These are phyloP conservation scores for Liquidambar formosana DNA, from an alignment of 164 flowering plant genomes.

Conservation along the genomic window DNA sequence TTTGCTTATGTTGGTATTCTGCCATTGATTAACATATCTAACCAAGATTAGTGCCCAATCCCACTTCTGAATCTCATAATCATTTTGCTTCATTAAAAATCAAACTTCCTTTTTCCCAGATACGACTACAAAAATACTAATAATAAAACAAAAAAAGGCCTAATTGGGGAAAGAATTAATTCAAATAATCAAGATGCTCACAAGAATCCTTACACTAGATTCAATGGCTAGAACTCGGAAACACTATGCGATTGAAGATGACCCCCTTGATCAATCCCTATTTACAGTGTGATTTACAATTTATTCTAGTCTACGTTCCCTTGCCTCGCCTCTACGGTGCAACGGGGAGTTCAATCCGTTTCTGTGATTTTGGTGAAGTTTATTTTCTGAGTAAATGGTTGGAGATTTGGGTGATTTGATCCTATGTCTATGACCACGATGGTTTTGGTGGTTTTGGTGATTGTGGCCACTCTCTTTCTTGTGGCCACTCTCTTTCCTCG, in stretches of 20 bases:
- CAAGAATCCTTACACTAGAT: neutral
- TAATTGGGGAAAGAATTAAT: neutral
- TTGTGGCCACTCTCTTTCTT: neutral
- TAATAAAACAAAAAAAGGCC: no score
- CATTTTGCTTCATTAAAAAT: no score
- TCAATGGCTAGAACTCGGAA: no score
- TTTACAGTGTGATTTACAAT: constrained; percentile 4
- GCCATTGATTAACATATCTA: no score
- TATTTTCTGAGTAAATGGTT: constrained; percentile 3
- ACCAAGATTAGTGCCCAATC: no score
- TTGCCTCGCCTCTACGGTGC: constrained; percentile 7
- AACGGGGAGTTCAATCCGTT: constrained; percentile 27
- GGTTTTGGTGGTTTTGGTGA: constrained; percentile 1
- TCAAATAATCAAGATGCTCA: neutral
- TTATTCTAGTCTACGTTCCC: constrained; percentile 4
- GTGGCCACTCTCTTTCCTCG: constrained; percentile 6
- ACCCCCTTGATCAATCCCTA: neutral
- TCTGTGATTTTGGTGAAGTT: neutral
- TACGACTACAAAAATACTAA: no score
- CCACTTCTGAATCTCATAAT: no score
- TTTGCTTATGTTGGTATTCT: no score
- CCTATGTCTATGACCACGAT: constrained; percentile 7
- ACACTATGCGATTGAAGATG: neutral
- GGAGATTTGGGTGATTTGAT: constrained; percentile 16
- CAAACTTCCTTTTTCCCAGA: no score